Conservation (phyloP, 805 yeast species). For the Cyberlindnera amylophila region DNA sequence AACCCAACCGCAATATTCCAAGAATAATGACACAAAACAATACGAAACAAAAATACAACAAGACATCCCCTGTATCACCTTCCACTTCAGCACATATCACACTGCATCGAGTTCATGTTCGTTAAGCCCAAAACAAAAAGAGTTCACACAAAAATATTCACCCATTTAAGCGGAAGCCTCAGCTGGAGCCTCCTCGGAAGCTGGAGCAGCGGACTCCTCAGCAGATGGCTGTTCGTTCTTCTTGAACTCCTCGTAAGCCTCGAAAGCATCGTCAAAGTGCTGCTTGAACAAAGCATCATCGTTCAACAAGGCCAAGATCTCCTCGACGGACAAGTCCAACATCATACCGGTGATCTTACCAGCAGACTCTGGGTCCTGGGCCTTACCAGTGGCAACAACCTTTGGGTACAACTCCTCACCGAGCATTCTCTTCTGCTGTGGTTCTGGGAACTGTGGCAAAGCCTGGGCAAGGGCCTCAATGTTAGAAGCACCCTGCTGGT, state of each 20-base stretch:
- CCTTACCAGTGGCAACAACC: constrained; percentile 81
- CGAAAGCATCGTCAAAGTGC: constrained; percentile 90
- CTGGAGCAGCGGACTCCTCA: constrained; percentile 13
- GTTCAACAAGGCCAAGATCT: constrained; percentile 82
- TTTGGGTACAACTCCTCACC: constrained; percentile 97
- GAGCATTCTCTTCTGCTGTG: constrained; percentile 93
- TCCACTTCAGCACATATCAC: constrained; percentile 1
- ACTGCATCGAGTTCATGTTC: neutral
- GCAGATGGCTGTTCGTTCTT: constrained; percentile 26
- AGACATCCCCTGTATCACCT: neutral
- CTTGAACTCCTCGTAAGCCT: constrained; percentile 91
- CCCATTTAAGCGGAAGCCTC: constrained; percentile 14
- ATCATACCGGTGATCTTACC: constrained; percentile 99
- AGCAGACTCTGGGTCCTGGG: constrained; percentile 90
- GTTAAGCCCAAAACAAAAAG: constrained; percentile 1
- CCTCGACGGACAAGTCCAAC: constrained; percentile 89
- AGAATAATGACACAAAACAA: neutral
- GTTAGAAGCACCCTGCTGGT: constrained; percentile 28
- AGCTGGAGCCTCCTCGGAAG: constrained; percentile 14
- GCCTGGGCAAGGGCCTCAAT: constrained; percentile 50
- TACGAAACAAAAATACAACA: neutral
- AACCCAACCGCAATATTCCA: constrained; percentile 5
- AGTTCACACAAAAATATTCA: neutral
- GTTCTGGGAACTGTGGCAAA: constrained; percentile 66
- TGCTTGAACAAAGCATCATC: constrained; percentile 85